Base-by-base conservation (phyloP, 768 basidiomycete genomes). In the Hortiboletus flavorubellus region DNA sequence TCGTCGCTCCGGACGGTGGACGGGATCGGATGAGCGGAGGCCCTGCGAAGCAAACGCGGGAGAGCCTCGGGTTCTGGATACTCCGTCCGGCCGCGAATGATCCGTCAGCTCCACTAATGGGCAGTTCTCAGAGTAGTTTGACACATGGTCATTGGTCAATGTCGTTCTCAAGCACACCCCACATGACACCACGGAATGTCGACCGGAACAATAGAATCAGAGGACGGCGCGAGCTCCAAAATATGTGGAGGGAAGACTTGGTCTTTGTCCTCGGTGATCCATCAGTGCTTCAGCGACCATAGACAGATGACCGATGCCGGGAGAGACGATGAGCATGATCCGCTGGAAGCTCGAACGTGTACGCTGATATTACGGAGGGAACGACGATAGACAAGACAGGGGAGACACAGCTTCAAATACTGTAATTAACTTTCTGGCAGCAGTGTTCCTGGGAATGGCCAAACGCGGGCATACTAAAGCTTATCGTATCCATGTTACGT, bases 61-160 rank as follows among this genome's bases (percentile, higher is more conserved):
- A 46, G 56, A 42, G 41, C 41, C 41, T 12, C 9, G 26, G 33
- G 35, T 55, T 59, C 55, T 45, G 4, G 10, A 11, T 23, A 46
- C 23, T 21, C 15, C 21, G 15, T 38, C 21, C 21, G 21, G 21
- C 21, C 21, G 21, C 21, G 33, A 34, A 5, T 26, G 39, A 40
- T 50, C 46, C 40, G 39, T 29, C 14, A 59, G 52, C 38, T 71
- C 49, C 41, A 23, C 23, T 29, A 56, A 35, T 2, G 38, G 63
- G 50, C 42, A 80, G 62, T 21, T 76, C 76, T 23, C 72, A 73
- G 46, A 80, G 66, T 10, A 81, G 53, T 52, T 71, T 12, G 75
- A 69, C n/a, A 80, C 21, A 21, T 21, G 21, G 21, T 21, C 21
- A 21, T 21, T 68, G 68, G 37, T 78, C 70, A 16, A 80, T 53